Percentiles rank a stretch among this genome's conserved stretches.
phyloP scores from a whole-genome alignment of 2,329 filamentous ascomycete species.

The Nemania abortiva region DNA sequence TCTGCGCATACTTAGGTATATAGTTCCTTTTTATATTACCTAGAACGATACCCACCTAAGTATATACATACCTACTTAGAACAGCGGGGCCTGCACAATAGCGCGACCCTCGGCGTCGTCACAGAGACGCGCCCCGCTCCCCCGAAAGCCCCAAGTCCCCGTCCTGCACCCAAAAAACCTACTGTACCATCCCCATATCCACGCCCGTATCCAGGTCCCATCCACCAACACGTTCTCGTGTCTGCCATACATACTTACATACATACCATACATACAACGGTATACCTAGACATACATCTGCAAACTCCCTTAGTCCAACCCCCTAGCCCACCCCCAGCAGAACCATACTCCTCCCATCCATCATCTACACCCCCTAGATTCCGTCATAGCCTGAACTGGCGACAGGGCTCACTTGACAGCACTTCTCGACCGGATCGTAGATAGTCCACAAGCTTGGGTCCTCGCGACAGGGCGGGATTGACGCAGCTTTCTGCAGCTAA shows the following conservation, averaged over 20 bases:
- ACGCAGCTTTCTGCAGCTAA: constrained; percentile 67
- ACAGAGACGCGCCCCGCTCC: constrained; percentile 42
- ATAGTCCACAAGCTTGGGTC: constrained; percentile 49
- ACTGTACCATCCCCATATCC: constrained; percentile 31
- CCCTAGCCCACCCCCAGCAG: constrained; percentile 27
- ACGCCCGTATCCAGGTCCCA: constrained; percentile 17
- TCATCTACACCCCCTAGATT: constrained; percentile 48
- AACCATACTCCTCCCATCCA: constrained; percentile 39
- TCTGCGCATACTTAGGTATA: background rate
- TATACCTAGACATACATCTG: constrained; percentile 37
- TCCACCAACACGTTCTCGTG: too few relatives aligned
- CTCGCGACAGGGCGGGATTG: constrained; percentile 59
- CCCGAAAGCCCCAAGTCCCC: constrained; percentile 37
- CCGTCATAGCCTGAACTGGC: constrained; percentile 62
- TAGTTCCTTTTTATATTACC: constrained; percentile 20
- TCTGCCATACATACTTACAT: too few relatives aligned
- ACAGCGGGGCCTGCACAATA: constrained; percentile 47
- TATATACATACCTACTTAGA: constrained; percentile 11
- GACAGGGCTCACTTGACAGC: constrained; percentile 53
- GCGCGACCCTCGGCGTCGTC: constrained; percentile 53
- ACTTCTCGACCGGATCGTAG: constrained; percentile 45
- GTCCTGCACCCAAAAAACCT: constrained; percentile 40
- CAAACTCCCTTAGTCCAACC: constrained; percentile 32
- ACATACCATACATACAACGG: constrained; percentile 24
- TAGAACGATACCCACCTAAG: constrained; percentile 9